Percentiles rank a stretch among this genome's conserved stretches.
Conservation (phyloP, 2,329 filamentous ascomycete genomes). For the Lecanicillium sp. region DNA sequence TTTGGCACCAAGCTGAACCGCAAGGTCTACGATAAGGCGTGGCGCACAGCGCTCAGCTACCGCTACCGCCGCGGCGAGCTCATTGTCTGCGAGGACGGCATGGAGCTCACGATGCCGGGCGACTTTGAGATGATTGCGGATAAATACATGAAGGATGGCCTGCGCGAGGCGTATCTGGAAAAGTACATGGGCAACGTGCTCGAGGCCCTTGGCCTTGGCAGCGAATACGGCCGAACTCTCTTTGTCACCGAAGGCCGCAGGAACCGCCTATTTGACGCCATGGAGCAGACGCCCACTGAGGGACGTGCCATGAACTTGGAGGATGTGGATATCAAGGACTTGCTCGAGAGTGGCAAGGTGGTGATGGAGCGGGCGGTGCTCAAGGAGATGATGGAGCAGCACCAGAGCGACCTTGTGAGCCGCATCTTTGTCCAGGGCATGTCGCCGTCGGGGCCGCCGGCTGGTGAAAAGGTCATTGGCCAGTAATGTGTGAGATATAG, state of each 20-base stretch:
- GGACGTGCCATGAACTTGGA: conserved; percentile 61
- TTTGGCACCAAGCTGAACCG: conserved; percentile 75
- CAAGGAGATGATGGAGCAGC: conserved; percentile 62
- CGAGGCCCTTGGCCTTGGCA: conserved; percentile 61
- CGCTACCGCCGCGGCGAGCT: conserved; percentile 82
- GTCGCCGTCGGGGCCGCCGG: conserved; percentile 21
- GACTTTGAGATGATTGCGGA: conserved; percentile 38
- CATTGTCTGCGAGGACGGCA: conserved; percentile 71
- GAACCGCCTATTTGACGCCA: conserved; percentile 56
- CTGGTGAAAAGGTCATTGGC: conserved; percentile 30
- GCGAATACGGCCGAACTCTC: conserved; percentile 59
- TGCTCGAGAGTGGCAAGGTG: conserved; percentile 76
- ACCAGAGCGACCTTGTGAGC: conserved; percentile 59
- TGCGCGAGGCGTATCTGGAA: conserved; percentile 49
- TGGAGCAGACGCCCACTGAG: conserved; percentile 56
- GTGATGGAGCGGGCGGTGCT: conserved; percentile 81
- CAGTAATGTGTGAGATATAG: conserved; percentile 6
- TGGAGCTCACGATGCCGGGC: conserved; percentile 55
- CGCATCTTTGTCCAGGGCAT: conserved; percentile 36
- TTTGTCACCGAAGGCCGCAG: conserved; percentile 61
- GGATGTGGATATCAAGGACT: conserved; percentile 94
- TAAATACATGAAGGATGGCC: conserved; percentile 36
- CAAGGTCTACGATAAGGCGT: conserved; percentile 93
- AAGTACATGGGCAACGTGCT: conserved; percentile 63
- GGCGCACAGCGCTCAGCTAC: conserved; percentile 89